These are phyloP conservation scores for Candida buenavistaensis DNA, from an alignment of 1,139 yeast species.

Conservation along the genomic window DNA sequence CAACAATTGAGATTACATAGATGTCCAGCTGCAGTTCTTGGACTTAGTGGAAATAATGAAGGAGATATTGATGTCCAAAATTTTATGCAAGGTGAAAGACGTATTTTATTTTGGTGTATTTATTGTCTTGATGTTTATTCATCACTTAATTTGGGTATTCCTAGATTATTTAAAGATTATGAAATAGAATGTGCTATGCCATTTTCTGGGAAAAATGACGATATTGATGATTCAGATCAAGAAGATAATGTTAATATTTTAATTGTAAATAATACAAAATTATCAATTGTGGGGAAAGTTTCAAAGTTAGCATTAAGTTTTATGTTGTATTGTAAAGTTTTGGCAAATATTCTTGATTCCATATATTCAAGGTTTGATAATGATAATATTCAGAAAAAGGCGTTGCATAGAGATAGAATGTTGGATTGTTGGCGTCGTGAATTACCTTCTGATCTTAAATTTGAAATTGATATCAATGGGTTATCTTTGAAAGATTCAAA, in stretches of 20 bases:
- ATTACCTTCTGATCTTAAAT: slow-evolving; percentile 59
- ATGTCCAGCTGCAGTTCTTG: slow-evolving; percentile 81
- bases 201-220: slow-evolving; percentile 54
- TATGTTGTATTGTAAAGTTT: slow-evolving; percentile 69
- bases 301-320: slow-evolving; percentile 60
- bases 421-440: slow-evolving; percentile 80
- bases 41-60: slow-evolving; percentile 44
- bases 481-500: slow-evolving; percentile 41
- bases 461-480: slow-evolving; percentile 70
- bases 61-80: slow-evolving; percentile 52
- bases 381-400: slow-evolving; percentile 35
- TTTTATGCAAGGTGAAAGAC: slow-evolving; percentile 75
- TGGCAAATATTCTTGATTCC: slow-evolving; percentile 73
- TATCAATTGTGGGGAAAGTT: slow-evolving; percentile 69
- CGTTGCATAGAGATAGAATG: slow-evolving; percentile 61
- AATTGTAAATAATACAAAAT: slow-evolving; percentile 55
- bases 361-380: slow-evolving; percentile 51
- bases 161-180: slow-evolving; percentile 72
- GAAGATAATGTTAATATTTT: slow-evolving; percentile 55
- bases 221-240: slow-evolving; percentile 32
- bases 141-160: slow-evolving; percentile 78
- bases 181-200: slow-evolving; percentile 89
- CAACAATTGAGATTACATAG: slow-evolving; percentile 84
- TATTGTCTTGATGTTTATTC: slow-evolving; percentile 77
- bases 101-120: slow-evolving; percentile 82